A percentile compares a stretch with the other conserved stretches of the same genome.
Evolutionary conservation across 1,139 yeast species (phyloP).

Genomic region (Geotrichum histeridarum): DNA sequence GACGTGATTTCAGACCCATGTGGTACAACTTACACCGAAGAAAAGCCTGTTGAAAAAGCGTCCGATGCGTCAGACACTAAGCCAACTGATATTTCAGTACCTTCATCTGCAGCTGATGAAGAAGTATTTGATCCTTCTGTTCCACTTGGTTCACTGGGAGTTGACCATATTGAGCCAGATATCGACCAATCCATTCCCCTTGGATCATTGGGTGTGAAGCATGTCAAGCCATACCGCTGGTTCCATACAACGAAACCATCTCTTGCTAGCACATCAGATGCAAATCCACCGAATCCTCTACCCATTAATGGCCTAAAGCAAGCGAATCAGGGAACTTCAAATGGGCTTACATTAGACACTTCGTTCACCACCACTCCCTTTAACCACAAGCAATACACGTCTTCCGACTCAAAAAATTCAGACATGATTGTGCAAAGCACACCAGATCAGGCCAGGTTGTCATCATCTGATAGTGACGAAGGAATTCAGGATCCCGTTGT

Average conservation of each 20-base stretch:
- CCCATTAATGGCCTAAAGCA: no score
- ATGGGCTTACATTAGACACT: no score
- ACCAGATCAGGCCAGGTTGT: not conserved
- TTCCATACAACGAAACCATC: no score
- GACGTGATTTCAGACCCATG: conserved; percentile 1
- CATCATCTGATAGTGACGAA: conserved; percentile 3
- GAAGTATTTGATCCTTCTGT: not conserved
- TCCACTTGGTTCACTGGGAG: not conserved
- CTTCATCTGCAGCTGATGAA: no score
- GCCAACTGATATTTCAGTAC: no score
- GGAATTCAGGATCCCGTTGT: not conserved
- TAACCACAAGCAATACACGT: no score
- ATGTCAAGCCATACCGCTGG: not conserved
- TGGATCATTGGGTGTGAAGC: not conserved
- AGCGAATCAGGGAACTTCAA: no score
- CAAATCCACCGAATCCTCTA: no score
- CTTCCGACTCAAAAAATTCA: no score
- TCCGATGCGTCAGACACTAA: not conserved
- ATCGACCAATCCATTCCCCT: not conserved
- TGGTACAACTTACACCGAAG: conserved; percentile 12
- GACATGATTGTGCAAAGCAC: no score
- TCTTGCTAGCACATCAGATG: no score
- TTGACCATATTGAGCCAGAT: not conserved
- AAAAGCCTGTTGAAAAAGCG: not conserved
- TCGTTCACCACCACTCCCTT: no score